Percentiles rank a stretch among this genome's conserved stretches.
Conservation (phyloP, 2,329 filamentous ascomycete species). For the Cladophialophora carrionii region DNA sequence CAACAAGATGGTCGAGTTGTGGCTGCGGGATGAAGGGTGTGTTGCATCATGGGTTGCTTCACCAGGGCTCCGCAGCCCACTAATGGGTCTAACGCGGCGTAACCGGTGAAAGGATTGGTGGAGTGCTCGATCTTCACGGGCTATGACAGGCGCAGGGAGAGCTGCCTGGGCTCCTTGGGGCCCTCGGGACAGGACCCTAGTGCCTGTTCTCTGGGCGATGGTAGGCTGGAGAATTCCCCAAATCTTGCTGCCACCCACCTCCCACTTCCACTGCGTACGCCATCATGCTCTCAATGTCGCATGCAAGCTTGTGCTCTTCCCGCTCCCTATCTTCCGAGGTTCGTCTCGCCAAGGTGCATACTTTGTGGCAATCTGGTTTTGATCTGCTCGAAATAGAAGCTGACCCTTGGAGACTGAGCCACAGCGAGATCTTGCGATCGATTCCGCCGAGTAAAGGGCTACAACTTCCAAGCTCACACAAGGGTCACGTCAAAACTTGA, state of each 20-base stretch:
- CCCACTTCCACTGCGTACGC: background rate
- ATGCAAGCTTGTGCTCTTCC: slow-evolving; percentile 3
- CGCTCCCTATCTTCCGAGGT: slow-evolving; percentile 23
- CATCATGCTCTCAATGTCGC: background rate
- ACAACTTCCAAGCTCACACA: slow-evolving; percentile 1
- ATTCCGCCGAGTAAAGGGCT: slow-evolving; percentile 6
- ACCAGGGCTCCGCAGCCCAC: background rate
- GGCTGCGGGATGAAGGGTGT: slow-evolving; percentile 7
- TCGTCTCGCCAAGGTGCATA: slow-evolving; percentile 19
- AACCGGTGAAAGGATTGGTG: slow-evolving; percentile 17
- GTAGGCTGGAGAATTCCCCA: slow-evolving; percentile 8
- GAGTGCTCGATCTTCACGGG: slow-evolving; percentile 3
- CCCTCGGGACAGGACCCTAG: background rate
- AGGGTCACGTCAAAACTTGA: slow-evolving; percentile 4
- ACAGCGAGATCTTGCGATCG: slow-evolving; percentile 18
- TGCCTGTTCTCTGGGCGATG: slow-evolving; percentile 4
- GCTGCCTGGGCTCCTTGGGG: slow-evolving; percentile 4
- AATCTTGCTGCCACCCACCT: slow-evolving; percentile 21
- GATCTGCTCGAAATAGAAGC: slow-evolving; percentile 7
- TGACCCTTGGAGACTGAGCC: slow-evolving; percentile 6
- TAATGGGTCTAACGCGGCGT: background rate
- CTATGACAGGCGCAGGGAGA: slow-evolving; percentile 5
- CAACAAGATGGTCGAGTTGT: slow-evolving; percentile 1
- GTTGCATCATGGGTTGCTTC: slow-evolving; percentile 18
- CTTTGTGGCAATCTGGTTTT: slow-evolving; percentile 17